Evolutionary conservation across 169 alveolate genomes (phyloP).

Genomic region (Cryptosporidium baileyi): DNA sequence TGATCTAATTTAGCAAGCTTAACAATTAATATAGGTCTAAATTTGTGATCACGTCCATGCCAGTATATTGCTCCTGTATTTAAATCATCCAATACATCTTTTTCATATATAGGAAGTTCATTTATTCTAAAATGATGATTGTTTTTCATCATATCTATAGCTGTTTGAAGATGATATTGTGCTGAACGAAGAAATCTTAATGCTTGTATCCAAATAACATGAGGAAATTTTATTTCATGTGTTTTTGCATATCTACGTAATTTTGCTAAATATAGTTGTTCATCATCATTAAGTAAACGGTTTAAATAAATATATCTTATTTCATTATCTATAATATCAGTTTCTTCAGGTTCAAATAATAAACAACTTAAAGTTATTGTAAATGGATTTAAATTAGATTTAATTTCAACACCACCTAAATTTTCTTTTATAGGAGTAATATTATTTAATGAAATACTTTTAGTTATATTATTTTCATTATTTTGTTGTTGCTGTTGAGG

Average conservation of each 20-base stretch:
- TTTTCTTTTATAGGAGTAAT: neutral
- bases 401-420: constrained; percentile 31
- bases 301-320: constrained; percentile 58
- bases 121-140: constrained; percentile 37
- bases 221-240: constrained; percentile 43
- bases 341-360: constrained; percentile 21
- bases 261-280: constrained; percentile 47
- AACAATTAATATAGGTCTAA: constrained; percentile 67
- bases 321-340: constrained; percentile 46
- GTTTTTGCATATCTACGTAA: constrained; percentile 25
- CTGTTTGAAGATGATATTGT: constrained; percentile 47
- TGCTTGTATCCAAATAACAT: constrained; percentile 51
- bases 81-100: constrained; percentile 44
- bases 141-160: constrained; percentile 36
- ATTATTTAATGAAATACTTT: neutral
- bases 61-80: constrained; percentile 69
- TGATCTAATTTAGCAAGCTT: constrained; percentile 37
- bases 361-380: constrained; percentile 34
- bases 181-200: constrained; percentile 55
- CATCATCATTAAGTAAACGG: constrained; percentile 38
- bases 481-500: neutral
- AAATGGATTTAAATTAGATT: constrained; percentile 36
- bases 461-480: neutral
- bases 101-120: constrained; percentile 55
- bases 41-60: constrained; percentile 72